These are phyloP conservation scores for Periconia digitata DNA, from an alignment of 2,329 filamentous ascomycete genomes.

Conservation along the genomic window DNA sequence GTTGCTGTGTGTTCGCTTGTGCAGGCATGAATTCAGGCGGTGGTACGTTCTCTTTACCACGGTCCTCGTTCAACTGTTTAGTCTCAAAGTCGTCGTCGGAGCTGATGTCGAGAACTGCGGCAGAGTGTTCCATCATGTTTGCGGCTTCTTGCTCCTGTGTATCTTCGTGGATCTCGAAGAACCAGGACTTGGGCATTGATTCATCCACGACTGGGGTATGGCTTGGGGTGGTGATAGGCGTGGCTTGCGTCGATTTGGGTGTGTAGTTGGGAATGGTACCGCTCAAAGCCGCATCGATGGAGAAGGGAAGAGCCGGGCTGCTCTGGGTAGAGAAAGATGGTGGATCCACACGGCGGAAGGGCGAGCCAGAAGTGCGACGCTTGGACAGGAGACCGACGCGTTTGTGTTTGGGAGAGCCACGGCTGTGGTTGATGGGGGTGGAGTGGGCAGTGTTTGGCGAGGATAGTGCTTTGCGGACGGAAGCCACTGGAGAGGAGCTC, in stretches of 20 bases:
- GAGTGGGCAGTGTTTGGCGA: slow-evolving; percentile 46
- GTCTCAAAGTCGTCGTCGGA: slow-evolving; percentile 77
- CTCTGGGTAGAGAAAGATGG: slow-evolving; percentile 58
- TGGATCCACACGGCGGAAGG: slow-evolving; percentile 71
- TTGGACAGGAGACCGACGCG: slow-evolving; percentile 68
- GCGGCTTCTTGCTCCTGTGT: slow-evolving; percentile 87
- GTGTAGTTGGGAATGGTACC: slow-evolving; percentile 69
- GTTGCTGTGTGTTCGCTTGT: slow-evolving; percentile 12
- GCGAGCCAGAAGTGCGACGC: slow-evolving; percentile 63
- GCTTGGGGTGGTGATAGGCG: slow-evolving; percentile 44
- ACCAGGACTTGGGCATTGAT: slow-evolving; percentile 66
- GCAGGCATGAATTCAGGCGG: slow-evolving; percentile 54
- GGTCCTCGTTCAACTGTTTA: slow-evolving; percentile 57
- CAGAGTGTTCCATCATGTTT: slow-evolving; percentile 89
- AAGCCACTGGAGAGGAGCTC: slow-evolving; percentile 27
- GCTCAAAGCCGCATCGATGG: slow-evolving; percentile 79
- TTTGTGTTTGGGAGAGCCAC: slow-evolving; percentile 77
- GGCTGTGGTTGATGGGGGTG: slow-evolving; percentile 53
- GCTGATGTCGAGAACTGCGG: slow-evolving; percentile 82
- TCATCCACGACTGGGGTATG: slow-evolving; percentile 49
- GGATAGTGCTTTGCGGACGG: slow-evolving; percentile 44
- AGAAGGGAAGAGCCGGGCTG: slow-evolving; percentile 65
- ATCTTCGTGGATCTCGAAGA: slow-evolving; percentile 94
- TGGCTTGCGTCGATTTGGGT: slow-evolving; percentile 43
- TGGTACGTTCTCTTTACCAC: slow-evolving; percentile 92